Evolutionary conservation across 1,284 basidiomycete genomes (phyloP), one percentile per base, ranked within the genome.

Genomic region (Fomitiporia mediterranea): DNA sequence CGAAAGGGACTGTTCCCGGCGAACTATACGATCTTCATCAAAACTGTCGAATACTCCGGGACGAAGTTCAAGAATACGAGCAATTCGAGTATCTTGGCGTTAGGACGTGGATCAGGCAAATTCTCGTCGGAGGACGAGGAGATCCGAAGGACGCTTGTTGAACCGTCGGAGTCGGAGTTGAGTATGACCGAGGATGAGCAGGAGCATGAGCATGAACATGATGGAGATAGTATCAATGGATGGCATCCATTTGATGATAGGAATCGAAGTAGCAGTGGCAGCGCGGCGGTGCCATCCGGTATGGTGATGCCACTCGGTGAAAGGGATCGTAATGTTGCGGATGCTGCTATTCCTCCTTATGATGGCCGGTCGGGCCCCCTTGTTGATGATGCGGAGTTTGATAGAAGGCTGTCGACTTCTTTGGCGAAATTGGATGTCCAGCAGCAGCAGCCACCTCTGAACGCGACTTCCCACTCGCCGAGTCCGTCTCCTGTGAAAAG

Each of bases 1-100:
- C 75, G 74, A 62, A 82, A 77, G 42, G 91, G 91, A 6, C 66
- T 93, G 39, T 93, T 94, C 76, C 91, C 91, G 0, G 77, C 79
- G 2, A 77, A 81, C 1, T 87, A 91, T 68, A 84, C 83, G 2
- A 84, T 89, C 62, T 71, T 77, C 25, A 64, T 77, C 53, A 37
- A 76, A 68, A 27, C 40, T 15, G 17, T 25, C 25, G 37, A 52
- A 8, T 25, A 70, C 65, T 70, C 67, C 38, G 19, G 63, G 5
- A 23, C 61, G 55, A 34, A 54, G 59, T 39, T 37, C 54, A 43
- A 51, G 55, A 60, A 48, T 44, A 32, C 59, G 49, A 57, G 49
- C 60, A 63, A 61, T 60, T 48, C 56, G 43, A 58, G 47, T 53
- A 32, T 46, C 47, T 42, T 53, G 37, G 60, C 38, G 13, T 35